Percentiles rank a stretch among this genome's conserved stretches.
Conservation (phyloP, 768 basidiomycete species). For the Flagelloscypha sp. region DNA sequence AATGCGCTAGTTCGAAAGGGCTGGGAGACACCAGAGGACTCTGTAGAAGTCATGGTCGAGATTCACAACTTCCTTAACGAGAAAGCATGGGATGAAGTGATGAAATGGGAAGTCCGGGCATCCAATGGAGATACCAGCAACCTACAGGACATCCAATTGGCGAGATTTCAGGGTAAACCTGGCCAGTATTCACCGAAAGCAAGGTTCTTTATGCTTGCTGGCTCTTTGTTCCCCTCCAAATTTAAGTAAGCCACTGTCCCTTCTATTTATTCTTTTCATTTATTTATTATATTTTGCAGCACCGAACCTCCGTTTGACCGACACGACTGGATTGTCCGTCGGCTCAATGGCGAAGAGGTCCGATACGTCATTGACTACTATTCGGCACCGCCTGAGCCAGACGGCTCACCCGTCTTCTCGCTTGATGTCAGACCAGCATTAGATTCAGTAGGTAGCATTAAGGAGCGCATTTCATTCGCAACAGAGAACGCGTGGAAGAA, state of each 20-base stretch:
- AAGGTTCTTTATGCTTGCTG: slow-evolving; percentile 75
- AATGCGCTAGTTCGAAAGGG: slow-evolving; percentile 95
- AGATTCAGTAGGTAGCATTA: slow-evolving; percentile 72
- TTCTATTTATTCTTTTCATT: slow-evolving; percentile 2
- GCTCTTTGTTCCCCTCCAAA: slow-evolving; percentile 78
- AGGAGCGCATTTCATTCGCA: slow-evolving; percentile 61
- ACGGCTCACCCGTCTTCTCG: slow-evolving; percentile 91
- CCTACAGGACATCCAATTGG: slow-evolving; percentile 61
- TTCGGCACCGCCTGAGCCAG: slow-evolving; percentile 78
- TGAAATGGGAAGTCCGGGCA: slow-evolving; percentile 79
- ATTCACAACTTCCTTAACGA: slow-evolving; percentile 99
- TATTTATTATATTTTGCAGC: slow-evolving; percentile 31
- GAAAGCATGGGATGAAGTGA: slow-evolving; percentile 89
- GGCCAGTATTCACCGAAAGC: slow-evolving; percentile 95
- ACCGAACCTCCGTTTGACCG: slow-evolving; percentile 92
- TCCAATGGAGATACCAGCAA: slow-evolving; percentile 38
- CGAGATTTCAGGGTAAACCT: slow-evolving; percentile 82
- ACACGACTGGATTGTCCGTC: slow-evolving; percentile 93
- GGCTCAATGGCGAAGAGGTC: slow-evolving; percentile 72
- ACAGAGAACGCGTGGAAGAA: slow-evolving; percentile 70
- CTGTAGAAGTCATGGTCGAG: slow-evolving; percentile 93
- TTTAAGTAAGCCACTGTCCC: slow-evolving; percentile 62
- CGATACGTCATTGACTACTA: slow-evolving; percentile 99
- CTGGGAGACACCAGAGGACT: slow-evolving; percentile 94
- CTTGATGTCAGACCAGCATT: slow-evolving; percentile 94